Base-by-base conservation (phyloP, 1,139 yeast genomes). In the Hyphopichia pseudoburtonii region DNA sequence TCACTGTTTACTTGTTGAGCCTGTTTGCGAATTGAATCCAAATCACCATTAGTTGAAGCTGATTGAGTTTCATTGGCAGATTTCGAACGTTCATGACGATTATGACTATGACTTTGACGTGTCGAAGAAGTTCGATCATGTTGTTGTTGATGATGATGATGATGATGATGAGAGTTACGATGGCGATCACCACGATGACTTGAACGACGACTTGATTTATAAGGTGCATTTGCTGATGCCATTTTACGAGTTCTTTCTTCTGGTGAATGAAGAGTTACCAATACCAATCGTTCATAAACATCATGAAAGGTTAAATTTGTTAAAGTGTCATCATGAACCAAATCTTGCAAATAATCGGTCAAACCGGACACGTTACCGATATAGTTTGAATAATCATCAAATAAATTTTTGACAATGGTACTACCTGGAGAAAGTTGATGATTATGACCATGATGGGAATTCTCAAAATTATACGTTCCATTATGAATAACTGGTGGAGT, bases 241-340 rank as follows among this genome's bases (percentile, higher is more conserved):
- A 31, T 32, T 48, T 46, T 21, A 27, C 25, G 32, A 23, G 16
- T 19, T 19, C 46, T 44, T 36, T 56, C 54, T 50, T 82, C 81
- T 10, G 89, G 83, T 26, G 88, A 70, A 57, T 88, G 95, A 42
- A 88, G 66, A 35, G 87, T 62, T 3, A 89, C 92, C 42, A 89
- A 68, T 15, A 82, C 82, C 47, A 88, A 62, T 39, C 95, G 68
- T 63, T 88, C 96, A 56, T 75, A 88, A 8, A 85, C 77, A 46
- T 84, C 87, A 18, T 78, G 71, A 57, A 84, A 83, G 6, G 76
- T 59, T 77, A 80, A 69, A 35, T 47, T 54, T 10, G 56, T 55
- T 17, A 50, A 48, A 19, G 46, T 45, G 17, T 59, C 58, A 30
- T 65, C 65, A n/a, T 52, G 46, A 6, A 67, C 42, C 42, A 65